phyloP scores from a whole-genome alignment of 352 stramenopile genomes.

The Elongisporangium anandrum region DNA sequence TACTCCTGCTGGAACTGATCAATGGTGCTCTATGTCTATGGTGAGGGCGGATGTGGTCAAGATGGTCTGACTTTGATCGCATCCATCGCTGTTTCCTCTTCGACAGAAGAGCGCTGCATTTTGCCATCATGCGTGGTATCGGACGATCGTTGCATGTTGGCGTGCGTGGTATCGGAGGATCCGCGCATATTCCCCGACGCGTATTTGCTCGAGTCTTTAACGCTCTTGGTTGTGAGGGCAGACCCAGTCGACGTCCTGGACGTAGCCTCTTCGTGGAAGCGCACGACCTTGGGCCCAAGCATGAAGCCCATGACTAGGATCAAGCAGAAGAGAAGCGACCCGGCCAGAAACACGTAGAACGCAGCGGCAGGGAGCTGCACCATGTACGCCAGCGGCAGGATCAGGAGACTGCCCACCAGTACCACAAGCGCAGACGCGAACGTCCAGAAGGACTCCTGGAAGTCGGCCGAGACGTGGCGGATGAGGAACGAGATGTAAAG shows the following conservation, averaged over 20 bases:
- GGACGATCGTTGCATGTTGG: too few relatives aligned
- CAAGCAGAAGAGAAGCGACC: constrained; percentile 24
- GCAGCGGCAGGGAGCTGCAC: constrained; percentile 29
- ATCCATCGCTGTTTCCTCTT: too few relatives aligned
- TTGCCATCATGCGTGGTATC: too few relatives aligned
- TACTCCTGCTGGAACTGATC: too few relatives aligned
- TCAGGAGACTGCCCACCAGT: constrained; percentile 36
- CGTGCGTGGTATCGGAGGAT: too few relatives aligned
- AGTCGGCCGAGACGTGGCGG: constrained; percentile 61
- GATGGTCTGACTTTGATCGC: too few relatives aligned
- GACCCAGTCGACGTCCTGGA: neutral
- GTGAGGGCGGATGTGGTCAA: too few relatives aligned
- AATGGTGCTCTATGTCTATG: too few relatives aligned
- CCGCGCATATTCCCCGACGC: too few relatives aligned
- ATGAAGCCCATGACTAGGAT: constrained; percentile 35
- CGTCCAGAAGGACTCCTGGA: constrained; percentile 69
- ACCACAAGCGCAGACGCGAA: constrained; percentile 44
- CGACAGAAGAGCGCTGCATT: too few relatives aligned
- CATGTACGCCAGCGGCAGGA: constrained; percentile 48
- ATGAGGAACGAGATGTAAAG: constrained; percentile 58
- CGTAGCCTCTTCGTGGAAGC: constrained; percentile 6
- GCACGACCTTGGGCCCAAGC: constrained; percentile 35
- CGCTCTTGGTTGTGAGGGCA: too few relatives aligned
- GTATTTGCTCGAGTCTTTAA: too few relatives aligned
- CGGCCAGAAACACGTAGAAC: constrained; percentile 33